Base-by-base conservation (phyloP, 192 early-diverging fungal genomes). In the Neocallimastix lanati region DNA sequence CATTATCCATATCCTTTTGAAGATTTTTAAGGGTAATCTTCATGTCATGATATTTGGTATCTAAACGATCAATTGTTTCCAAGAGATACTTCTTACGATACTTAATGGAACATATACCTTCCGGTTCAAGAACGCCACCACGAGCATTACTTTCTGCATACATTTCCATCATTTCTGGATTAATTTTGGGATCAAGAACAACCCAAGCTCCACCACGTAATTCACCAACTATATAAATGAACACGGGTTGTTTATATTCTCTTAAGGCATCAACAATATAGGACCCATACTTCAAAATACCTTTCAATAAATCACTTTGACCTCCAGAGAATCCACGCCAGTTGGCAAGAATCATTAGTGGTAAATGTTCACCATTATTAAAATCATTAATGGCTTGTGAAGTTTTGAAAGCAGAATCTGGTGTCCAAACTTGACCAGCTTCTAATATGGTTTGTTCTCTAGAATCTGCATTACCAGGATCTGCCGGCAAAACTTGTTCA, bases 321-420 rank as follows among this genome's bases (percentile, higher is more conserved):
- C 97, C 97, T 78, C 97, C 97, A 29, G 95, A 95, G 90, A 99
- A 99, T 77, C 96, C 97, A 87, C 97, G 94, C 97, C 97, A 99
- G 93, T 99, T 99, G 84, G 97, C 97, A 92, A 99, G 97, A 85
- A 99, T 94, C 82, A 99, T 96, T 82, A 99, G 87, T 28, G 97
- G 97, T 80, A 99, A 87, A 82, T 96, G 95, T 86, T 99, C 97
- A 84, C 97, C 97, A 82, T 96, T 93, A 90, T 98, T 97, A 76
- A 99, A 98, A 87, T 99, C 97, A 82, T 93, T 93, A 85, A 99
- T 99, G 0, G 97, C 96, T 87, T 99, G 97, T 18, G 97, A 96
- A 29, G 97, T 99, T 89, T 99, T 99, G 89, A 90, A 99, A n/a
- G 97, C 94, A 76, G 94, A 96, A 90, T 97, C 96, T 58, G 97